These are phyloP conservation scores for Barnettozyma populi DNA, from an alignment of 805 yeast genomes.

Conservation along the genomic window DNA sequence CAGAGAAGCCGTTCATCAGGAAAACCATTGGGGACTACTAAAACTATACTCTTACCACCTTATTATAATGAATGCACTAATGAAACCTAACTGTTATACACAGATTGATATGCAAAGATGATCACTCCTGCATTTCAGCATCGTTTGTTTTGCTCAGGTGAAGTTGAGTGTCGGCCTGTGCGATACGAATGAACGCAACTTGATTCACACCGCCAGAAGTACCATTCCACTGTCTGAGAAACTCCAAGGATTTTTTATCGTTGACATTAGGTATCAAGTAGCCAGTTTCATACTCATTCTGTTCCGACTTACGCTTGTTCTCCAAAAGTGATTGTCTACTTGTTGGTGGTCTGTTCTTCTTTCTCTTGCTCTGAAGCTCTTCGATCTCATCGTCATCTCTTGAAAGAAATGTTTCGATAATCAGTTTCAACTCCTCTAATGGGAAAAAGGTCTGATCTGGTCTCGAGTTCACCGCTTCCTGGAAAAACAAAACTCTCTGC, in stretches of 20 bases:
- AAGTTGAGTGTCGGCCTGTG: constrained; percentile 19
- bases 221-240: constrained; percentile 74
- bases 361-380: constrained; percentile 53
- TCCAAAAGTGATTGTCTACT: constrained; percentile 65
- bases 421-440: constrained; percentile 51
- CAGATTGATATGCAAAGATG: neutral
- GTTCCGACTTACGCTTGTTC: constrained; percentile 55
- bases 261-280: constrained; percentile 67
- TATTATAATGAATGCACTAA: neutral
- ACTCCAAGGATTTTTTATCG: constrained; percentile 50
- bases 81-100: neutral
- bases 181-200: constrained; percentile 35
- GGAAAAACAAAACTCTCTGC: constrained; percentile 52
- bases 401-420: constrained; percentile 56
- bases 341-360: constrained; percentile 84
- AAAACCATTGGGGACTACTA: constrained; percentile 2
- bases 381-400: constrained; percentile 75
- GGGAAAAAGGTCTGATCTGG: constrained; percentile 39
- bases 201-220: constrained; percentile 70
- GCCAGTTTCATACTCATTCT: constrained; percentile 62
- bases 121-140: constrained; percentile 11
- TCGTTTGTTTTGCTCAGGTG: constrained; percentile 6
- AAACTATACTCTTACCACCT: neutral
- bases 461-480: constrained; percentile 45
- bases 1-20: constrained; percentile 4